Evolutionary conservation across 2,329 filamentous ascomycete genomes (phyloP), one percentile per base, ranked within the genome.

Genomic region (Proliferodiscus dingleyae): DNA sequence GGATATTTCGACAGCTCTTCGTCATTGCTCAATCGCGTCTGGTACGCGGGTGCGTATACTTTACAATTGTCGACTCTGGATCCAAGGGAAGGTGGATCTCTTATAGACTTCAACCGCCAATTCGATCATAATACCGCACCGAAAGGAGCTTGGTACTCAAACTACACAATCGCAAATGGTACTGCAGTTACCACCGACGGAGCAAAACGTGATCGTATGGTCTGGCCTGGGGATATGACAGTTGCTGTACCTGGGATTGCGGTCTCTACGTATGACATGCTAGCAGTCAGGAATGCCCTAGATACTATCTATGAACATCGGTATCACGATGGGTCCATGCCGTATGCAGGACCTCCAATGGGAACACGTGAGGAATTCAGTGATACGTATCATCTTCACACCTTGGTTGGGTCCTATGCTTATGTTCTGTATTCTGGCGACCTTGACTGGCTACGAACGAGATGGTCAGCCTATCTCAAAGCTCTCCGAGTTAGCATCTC

Each of bases 171-270:
- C 21, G 53, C 59, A n/a, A 59, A 59, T 47, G 61, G 60, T 5
- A 57, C 50, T n/a, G 45, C 54, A 3, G 58, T 61, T 5, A 64
- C 59, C 30, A 61, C 57, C 0, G 77, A 81, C 57, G 78, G 78
- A 18, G 75, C 77, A 0, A 81, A 81, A 58, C 68, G 77, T 16
- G 78, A 81, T 55, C 69, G 75, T 2, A 66, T 78, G 40, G 73
- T 83, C 1, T 83, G 78, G 77, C 75, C 78, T 11, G 78, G 79
- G 2, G 79, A 83, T 54, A 79, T 82, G 71, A 71, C 71, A 3
- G 76, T 80, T 50, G 72, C 76, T 3, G 67, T 77, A 4, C 56
- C 73, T 71, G 55, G 73, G 67, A 70, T 78, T 15, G 71, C 74
- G 8, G 71, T 79, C 3, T 75, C 73, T 3, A 80, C 76, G 0